Base-by-base conservation (phyloP, 1,139 yeast species). In the Scheffersomyces segobiensis region DNA sequence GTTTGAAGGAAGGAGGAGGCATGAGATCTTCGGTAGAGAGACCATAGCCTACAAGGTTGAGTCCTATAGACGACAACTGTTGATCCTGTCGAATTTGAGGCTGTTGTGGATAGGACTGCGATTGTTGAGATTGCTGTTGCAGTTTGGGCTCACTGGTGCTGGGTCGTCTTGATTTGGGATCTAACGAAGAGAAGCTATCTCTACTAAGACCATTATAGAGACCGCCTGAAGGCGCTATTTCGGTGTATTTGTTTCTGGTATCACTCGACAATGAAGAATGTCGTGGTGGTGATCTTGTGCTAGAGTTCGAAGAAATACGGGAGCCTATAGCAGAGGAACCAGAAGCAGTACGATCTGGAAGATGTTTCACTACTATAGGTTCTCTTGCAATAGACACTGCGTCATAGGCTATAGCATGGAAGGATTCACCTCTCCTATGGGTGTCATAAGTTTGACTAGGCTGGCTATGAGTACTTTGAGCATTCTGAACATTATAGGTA, bases 381-480 rank as follows among this genome's bases (percentile, higher is more conserved):
- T 74, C 77, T 46, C 64, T 67, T 49, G 64, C 63, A 10, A 67
- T 46, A 12, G 70, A 59, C 50, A 72, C 69, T 21, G 69, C 56
- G 17, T 73, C 74, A 59, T 77, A 77, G 49, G 78, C 74, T 48
- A 77, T 71, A 20, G 81, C 79, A 52, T 75, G 79, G 62, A 77
- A 76, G 32, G 58, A 54, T 47, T 60, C 68, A 6, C 51, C 54
- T 32, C 50, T 52, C 18, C 53, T 53, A 18, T 24, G 47, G 52
- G 53, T 54, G n/a, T 55, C 54, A 26, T 19, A 51, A 18, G 56
- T n/a, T 49, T 24, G 55, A 42, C 57, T 26, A 26, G 42, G 42
- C 12, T 7, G 7, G 12, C 17, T 10, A 32, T 32, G 42, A 12
- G 42, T 32, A 32, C 2, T 32, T 7, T 32, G 42, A 32, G 14